Percentiles rank a stretch among this genome's conserved stretches.
Evolutionary conservation across 2,329 filamentous ascomycete genomes (phyloP).

Genomic region (Calonectria hongkongensis): DNA sequence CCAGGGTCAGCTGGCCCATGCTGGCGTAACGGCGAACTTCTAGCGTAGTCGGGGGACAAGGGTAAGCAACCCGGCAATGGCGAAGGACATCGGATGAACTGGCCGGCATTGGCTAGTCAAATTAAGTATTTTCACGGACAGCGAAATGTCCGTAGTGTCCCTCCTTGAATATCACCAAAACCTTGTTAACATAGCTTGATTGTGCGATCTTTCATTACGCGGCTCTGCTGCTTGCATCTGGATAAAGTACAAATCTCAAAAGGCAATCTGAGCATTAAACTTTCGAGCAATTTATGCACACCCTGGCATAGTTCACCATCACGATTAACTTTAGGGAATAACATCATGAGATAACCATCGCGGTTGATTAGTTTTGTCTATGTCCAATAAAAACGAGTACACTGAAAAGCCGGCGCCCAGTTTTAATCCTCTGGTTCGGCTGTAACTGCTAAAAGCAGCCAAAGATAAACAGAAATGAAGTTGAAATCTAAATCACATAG

Average conservation of each 20-base stretch:
- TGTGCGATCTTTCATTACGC: neutral
- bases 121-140: too few relatives aligned
- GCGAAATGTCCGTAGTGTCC: neutral
- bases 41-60: neutral
- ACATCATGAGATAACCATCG: neutral
- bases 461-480: slow-evolving; percentile 1
- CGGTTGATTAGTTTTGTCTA: neutral
- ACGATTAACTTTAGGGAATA: neutral
- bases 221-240: neutral
- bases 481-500: neutral
- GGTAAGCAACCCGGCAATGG: neutral
- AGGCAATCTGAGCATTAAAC: neutral
- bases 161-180: neutral
- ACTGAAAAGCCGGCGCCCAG: neutral
- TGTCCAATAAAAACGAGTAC: slow-evolving; percentile 5
- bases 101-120: too few relatives aligned
- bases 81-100: too few relatives aligned
- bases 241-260: neutral
- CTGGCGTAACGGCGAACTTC: neutral
- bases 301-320: neutral
- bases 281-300: neutral
- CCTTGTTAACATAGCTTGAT: neutral
- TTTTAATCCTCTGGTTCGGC: neutral
- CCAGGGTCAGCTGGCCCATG: neutral
- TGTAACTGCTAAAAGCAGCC: neutral